Evolutionary conservation across 2,329 filamentous ascomycete species (phyloP).

Genomic region (Blastomyces parvus): DNA sequence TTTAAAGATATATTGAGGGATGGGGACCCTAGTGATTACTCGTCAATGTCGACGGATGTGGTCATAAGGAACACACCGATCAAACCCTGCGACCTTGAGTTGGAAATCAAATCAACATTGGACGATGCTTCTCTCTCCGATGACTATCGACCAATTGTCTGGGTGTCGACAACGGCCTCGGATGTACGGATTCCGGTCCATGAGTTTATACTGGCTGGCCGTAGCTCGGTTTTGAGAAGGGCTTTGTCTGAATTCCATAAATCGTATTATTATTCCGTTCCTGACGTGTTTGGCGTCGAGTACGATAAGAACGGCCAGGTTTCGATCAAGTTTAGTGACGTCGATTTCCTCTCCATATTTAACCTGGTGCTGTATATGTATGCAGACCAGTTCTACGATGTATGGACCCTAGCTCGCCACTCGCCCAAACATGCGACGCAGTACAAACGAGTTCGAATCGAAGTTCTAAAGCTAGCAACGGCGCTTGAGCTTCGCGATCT

Average conservation of each 20-base stretch:
- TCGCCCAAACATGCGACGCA: conserved; percentile 56
- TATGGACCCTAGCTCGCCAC: conserved; percentile 71
- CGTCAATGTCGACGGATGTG: not conserved
- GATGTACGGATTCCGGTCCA: conserved; percentile 70
- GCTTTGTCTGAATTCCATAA: conserved; percentile 51
- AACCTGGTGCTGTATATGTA: conserved; percentile 76
- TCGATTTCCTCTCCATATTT: conserved; percentile 70
- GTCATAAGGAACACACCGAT: not conserved
- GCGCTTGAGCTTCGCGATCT: conserved; percentile 60
- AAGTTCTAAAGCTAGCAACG: conserved; percentile 78
- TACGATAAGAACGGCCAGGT: conserved; percentile 43
- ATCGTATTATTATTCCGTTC: conserved; percentile 45
- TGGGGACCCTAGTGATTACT: conserved; percentile 29
- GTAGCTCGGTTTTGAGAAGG: conserved; percentile 59
- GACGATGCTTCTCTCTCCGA: conserved; percentile 18
- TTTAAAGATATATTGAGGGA: conserved; percentile 48
- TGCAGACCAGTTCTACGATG: conserved; percentile 67
- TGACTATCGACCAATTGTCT: conserved; percentile 27
- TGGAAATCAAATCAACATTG: conserved; percentile 27
- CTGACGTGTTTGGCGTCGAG: conserved; percentile 53
- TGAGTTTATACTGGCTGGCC: conserved; percentile 65
- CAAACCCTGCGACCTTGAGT: conserved; percentile 9
- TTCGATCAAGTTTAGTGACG: conserved; percentile 55
- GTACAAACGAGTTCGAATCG: conserved; percentile 69
- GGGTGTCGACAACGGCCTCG: conserved; percentile 49